Evolutionary conservation across 2,329 filamentous ascomycete species (phyloP).

Genomic region (Penicillium verrucosum): DNA sequence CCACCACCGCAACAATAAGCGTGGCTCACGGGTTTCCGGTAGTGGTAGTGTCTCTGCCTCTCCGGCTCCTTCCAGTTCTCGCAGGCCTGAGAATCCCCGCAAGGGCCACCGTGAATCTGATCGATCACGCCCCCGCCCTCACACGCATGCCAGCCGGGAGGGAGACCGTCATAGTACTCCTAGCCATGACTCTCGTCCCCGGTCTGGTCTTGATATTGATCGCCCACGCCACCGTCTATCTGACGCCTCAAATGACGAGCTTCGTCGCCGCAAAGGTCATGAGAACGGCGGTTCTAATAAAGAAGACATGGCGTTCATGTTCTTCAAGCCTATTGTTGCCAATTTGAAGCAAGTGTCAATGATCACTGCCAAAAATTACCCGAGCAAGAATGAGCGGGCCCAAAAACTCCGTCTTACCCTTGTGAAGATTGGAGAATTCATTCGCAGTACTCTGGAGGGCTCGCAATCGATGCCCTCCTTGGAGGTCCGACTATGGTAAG

Average conservation of each 20-base stretch:
- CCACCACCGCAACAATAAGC: constrained; percentile 93
- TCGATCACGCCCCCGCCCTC: constrained; percentile 40
- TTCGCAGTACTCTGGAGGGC: constrained; percentile 39
- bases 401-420: constrained; percentile 44
- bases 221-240: constrained; percentile 33
- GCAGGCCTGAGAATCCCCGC: constrained; percentile 23
- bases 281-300: constrained; percentile 36
- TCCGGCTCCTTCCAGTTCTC: constrained; percentile 40
- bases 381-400: constrained; percentile 44
- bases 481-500: constrained; percentile 47
- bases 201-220: constrained; percentile 33
- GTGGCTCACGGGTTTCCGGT: constrained; percentile 44
- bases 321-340: constrained; percentile 48
- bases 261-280: constrained; percentile 36
- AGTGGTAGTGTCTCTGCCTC: constrained; percentile 45
- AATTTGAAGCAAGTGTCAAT: constrained; percentile 44
- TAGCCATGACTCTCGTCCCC: constrained; percentile 37
- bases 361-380: constrained; percentile 47
- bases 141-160: constrained; percentile 42
- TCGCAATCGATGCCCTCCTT: constrained; percentile 40
- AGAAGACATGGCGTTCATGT: constrained; percentile 42
- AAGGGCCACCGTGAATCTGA: constrained; percentile 44
- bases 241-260: constrained; percentile 36
- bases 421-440: constrained; percentile 47
- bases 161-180: constrained; percentile 46